Percentiles rank a stretch among this genome's conserved stretches.
phyloP scores from a whole-genome alignment of 177 flowering plant species.

The Telopea speciosissima region DNA sequence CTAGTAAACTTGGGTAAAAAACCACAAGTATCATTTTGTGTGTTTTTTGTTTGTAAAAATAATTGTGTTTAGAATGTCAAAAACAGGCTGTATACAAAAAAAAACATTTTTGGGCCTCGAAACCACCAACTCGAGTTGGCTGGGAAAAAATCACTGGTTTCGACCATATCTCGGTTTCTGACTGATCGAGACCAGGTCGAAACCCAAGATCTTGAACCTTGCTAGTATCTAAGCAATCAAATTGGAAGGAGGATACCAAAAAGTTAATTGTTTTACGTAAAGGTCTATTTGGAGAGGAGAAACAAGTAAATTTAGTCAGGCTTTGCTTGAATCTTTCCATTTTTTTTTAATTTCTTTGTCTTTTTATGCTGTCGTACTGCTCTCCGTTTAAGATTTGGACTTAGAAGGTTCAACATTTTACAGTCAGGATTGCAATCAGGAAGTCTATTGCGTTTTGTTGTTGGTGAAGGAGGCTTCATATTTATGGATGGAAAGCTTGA shows the following conservation, averaged over 20 bases:
- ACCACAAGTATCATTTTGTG: no score
- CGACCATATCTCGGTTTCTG: no score
- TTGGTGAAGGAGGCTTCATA: conserved; percentile 62
- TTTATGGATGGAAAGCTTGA: conserved; percentile 76
- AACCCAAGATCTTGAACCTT: no score
- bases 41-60: no score
- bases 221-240: neutral
- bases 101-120: no score
- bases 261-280: neutral
- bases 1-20: no score
- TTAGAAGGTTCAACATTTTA: conserved; percentile 9
- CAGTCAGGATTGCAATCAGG: conserved; percentile 57
- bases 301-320: neutral
- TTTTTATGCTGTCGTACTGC: neutral
- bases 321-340: neutral
- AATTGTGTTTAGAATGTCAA: no score
- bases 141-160: no score
- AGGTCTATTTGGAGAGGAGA: no score
- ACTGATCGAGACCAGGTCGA: no score
- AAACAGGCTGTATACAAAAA: no score
- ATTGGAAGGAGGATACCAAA: neutral
- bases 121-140: no score
- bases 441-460: conserved; percentile 63
- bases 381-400: neutral
- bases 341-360: neutral